Conservation (phyloP, 106 monocot genomes). For the Posidonia australis region DNA sequence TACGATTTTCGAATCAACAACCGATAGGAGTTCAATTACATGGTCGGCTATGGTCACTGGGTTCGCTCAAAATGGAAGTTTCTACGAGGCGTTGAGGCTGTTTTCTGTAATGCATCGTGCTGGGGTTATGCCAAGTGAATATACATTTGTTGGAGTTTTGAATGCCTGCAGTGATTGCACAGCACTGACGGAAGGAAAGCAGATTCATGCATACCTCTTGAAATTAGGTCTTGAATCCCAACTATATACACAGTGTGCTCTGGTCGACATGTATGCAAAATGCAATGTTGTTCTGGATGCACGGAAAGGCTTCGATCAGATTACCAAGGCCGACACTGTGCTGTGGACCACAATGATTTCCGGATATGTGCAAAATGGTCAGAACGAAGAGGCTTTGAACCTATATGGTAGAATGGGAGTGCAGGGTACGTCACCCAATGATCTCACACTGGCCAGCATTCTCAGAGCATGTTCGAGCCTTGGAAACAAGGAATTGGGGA, state of each 20-base stretch:
- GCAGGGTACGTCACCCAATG: conserved; percentile 32
- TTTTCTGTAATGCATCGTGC: conserved; percentile 39
- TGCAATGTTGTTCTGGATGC: conserved; percentile 39
- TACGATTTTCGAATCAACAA: conserved; percentile 31
- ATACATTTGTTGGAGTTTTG: conserved; percentile 56
- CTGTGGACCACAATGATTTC: conserved; percentile 65
- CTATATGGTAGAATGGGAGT: conserved; percentile 36
- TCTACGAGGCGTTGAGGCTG: conserved; percentile 26
- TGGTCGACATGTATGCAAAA: conserved; percentile 71
- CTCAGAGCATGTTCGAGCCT: conserved; percentile 55
- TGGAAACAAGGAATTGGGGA: conserved; percentile 41
- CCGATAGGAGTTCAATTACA: conserved; percentile 35
- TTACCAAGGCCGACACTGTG: conserved; percentile 39
- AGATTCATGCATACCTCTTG: conserved; percentile 39
- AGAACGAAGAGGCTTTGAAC: conserved; percentile 49
- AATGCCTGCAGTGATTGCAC: conserved; percentile 43
- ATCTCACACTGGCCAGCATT: conserved; percentile 45
- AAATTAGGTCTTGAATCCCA: conserved; percentile 58
- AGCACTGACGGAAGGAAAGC: conserved; percentile 24
- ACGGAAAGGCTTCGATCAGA: conserved; percentile 37
- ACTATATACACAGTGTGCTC: conserved; percentile 36
- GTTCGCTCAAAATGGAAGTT: conserved; percentile 44
- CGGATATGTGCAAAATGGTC: conserved; percentile 52
- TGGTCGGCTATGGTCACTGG: conserved; percentile 77
- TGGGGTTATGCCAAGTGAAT: conserved; percentile 41